Evolutionary conservation across 805 yeast species (phyloP), one percentile per base, ranked within the genome.

Genomic region (Candida pini): DNA sequence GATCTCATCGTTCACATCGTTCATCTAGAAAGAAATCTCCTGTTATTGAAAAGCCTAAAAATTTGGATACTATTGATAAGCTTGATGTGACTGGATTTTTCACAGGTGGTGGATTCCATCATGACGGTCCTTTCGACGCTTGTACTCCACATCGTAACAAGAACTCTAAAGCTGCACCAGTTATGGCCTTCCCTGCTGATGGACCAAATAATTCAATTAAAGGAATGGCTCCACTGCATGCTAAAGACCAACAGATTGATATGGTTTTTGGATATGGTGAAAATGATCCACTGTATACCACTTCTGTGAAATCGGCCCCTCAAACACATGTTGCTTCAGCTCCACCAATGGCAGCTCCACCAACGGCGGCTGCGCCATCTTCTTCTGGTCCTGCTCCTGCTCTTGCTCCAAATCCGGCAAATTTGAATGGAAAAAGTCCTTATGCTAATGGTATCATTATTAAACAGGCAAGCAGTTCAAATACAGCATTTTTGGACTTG

Each of bases 61-160:
- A 88, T 47, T 79, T 89, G 36, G 98, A 90, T 53, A 86, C 94
- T 4, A 92, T 92, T 48, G 98, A 92, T 64, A 85, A 85, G 60
- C 69, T 92, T 51, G 98, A 92, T 59, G 98, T 90, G 30, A 89
- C 97, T 9, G 97, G 96, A 1, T 71, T 89, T 42, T 89, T 85
- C 56, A 97, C 96, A 18, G 80, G 85, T 31, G 86, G 87, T 13
- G 86, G 94, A 2, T 92, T 92, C 71, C 98, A 92, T 60, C 97
- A 92, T 60, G 98, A 92, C 63, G 98, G 98, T 9, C 98, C 98
- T 12, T 92, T 92, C 57, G 98, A 92, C 58, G 98, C 98, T 1
- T 90, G 97, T 60, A 84, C 94, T 3, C 97, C 98, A 6, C 96
- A 86, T 59, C 78, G 97, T 58, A 92, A 92, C 62, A 84, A 82